These are phyloP conservation scores for Kodamaea fukazawae DNA, from an alignment of 805 yeast genomes.

Conservation along the genomic window DNA sequence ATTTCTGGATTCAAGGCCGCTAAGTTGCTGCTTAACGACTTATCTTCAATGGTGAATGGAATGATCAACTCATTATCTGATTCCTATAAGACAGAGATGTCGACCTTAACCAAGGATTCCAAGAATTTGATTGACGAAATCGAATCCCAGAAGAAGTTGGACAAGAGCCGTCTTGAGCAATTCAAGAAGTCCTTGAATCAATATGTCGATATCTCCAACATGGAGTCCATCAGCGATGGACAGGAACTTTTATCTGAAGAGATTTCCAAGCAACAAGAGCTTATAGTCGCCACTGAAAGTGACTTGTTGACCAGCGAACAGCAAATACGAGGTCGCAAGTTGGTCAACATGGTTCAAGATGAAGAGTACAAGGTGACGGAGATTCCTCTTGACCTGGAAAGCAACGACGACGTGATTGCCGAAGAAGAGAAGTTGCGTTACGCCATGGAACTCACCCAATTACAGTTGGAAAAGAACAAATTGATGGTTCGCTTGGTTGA, in stretches of 20 bases:
- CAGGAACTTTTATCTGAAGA: constrained; percentile 18
- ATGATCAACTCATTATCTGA: constrained; percentile 51
- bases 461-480: constrained; percentile 51
- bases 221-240: constrained; percentile 27
- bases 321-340: constrained; percentile 43
- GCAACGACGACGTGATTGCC: constrained; percentile 9
- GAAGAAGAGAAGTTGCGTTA: constrained; percentile 14
- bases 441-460: constrained; percentile 37
- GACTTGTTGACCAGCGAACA: constrained; percentile 30
- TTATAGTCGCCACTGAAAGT: constrained; percentile 17
- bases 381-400: constrained; percentile 6
- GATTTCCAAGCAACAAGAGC: constrained; percentile 14
- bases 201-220: constrained; percentile 29
- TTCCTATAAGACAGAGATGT: constrained; percentile 54
- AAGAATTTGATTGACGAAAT: constrained; percentile 37
- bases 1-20: constrained; percentile 12
- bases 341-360: constrained; percentile 42
- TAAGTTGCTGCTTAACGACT: constrained; percentile 30
- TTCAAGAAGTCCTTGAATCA: constrained; percentile 27
- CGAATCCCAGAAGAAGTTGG: constrained; percentile 47
- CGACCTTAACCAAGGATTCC: constrained; percentile 29
- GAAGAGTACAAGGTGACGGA: constrained; percentile 21
- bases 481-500: constrained; percentile 49
- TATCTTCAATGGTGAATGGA: constrained; percentile 33
- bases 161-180: constrained; percentile 27